Base-by-base conservation (phyloP, 768 basidiomycete genomes). In the Cyclocybe cylindracea region DNA sequence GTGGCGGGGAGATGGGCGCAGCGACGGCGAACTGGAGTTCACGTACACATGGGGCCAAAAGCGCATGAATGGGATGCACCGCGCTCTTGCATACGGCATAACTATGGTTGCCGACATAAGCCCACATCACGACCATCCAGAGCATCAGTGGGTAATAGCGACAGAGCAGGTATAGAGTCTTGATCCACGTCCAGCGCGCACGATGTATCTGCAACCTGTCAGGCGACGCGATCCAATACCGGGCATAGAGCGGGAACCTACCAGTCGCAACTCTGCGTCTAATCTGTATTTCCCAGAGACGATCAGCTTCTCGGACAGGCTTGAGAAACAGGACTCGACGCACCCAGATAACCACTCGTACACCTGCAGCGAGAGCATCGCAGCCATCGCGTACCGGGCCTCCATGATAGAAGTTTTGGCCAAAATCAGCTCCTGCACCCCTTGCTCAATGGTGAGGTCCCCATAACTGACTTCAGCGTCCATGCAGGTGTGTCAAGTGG, bases 311-410 rank as follows among this genome's bases (percentile, higher is more conserved):
- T 44, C 40, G 16, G 11, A 36, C 6, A 38, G 29, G 16, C 24
- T 16, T 31, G 16, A 39, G 39, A 37, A 24, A 18, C 40, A 14
- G 5, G 10, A 34, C 8, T 31, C 37, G 10, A 61, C 74, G 46
- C 54, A 77, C 76, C 62, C 66, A 32, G 59, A 53, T 8, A 71
- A 40, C 72, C 72, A 75, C 50, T 77, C 74, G 52, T 70, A 74
- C 3, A 73, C 14, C 50, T 65, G 65, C 34, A 76, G 47, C 16
- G 49, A 55, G 19, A 68, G 64, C 24, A 69, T 68, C 1, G 71
- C 66, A 7, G 64, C 59, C 33, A 75, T 65, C 18, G 67, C 67
- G 59, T 68, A 70, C 35, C 70, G 64, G 9, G 63, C 52, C 42
- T 56, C 55, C 34, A 18, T 38, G n/a, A 56, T 52, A 19, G 32